Base-by-base conservation (phyloP, 371 early-diverging fungal species). In the Zopfochytrium polystomum region DNA sequence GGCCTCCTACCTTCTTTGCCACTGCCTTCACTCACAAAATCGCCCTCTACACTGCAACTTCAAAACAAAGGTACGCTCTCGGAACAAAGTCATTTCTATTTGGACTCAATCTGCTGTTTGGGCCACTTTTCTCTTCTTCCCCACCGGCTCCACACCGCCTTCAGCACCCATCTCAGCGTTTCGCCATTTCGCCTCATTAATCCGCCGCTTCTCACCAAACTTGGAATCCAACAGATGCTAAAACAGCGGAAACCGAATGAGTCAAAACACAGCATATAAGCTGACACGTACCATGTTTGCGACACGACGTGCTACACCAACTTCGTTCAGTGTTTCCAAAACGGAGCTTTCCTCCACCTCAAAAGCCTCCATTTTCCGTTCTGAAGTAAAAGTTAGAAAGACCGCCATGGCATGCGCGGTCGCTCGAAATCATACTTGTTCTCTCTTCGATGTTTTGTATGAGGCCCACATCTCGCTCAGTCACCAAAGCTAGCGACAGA, bases 381-480 rank as follows among this genome's bases (percentile, higher is more conserved):
- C 91, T 88, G 66, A n/a, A 25, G 1, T 11, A 25, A 22, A 52
- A 45, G 34, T 47, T 30, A 57, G 44, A 6, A 43, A 45, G 32
- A 18, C 31, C 13, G 53, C 35, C 15, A 25, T 22, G 22, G 1
- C n/a, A 57, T 26, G n/a, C n/a, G n/a, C n/a, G n/a, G n/a, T n/a
- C n/a, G n/a, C n/a, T n/a, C n/a, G 25, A 50, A n/a, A 6, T 31
- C 52, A 55, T 54, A 62, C 62, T 33, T 45, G 86, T 88, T 56
- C 86, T 80, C 7, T 70, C 81, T 80, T 98, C 98, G 42, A 98
- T 93, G 59, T 87, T 89, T 20, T 89, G 87, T 5, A 96, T 68
- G 32, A 95, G 74, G 52, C 87, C 73, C 23, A 96, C 85, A 66
- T 99, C 99, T 43, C 88, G 85, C 75, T 98, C 96, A 2, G 94